phyloP scores from a whole-genome alignment of 257 asterid species.

The Phtheirospermum japonicum region DNA sequence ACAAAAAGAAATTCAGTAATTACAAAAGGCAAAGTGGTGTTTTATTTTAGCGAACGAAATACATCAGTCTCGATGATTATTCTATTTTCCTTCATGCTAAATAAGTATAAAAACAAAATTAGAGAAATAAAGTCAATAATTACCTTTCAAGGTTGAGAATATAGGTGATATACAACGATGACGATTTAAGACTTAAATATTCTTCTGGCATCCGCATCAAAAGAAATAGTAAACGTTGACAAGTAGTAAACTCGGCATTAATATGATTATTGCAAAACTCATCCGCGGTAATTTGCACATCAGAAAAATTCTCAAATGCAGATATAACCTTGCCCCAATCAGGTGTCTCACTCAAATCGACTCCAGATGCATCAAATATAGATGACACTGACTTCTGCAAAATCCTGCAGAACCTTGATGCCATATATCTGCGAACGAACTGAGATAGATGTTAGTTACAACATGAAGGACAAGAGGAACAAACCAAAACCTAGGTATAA shows the following conservation, averaged over 20 bases:
- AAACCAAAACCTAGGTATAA: conserved; percentile 6
- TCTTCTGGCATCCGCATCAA: conserved; percentile 79
- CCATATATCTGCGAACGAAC: conserved; percentile 80
- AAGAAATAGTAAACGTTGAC: conserved; percentile 54
- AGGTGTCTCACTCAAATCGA: conserved; percentile 52
- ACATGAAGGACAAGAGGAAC: conserved; percentile 20
- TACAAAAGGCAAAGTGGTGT: conserved; percentile 4
- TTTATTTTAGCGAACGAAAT: conserved; percentile 19
- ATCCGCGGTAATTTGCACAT: conserved; percentile 30
- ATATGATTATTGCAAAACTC: conserved; percentile 36
- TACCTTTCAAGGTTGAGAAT: conserved; percentile 93
- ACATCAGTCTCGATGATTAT: not conserved
- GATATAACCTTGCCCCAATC: conserved; percentile 54
- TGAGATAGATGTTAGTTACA: conserved; percentile 48
- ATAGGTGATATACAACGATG: conserved; percentile 48
- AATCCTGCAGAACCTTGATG: conserved; percentile 59
- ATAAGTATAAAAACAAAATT: conserved; percentile 22
- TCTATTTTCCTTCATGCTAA: conserved; percentile 18
- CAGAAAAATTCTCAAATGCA: conserved; percentile 38
- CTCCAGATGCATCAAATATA: conserved; percentile 46
- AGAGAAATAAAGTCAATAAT: conserved; percentile 18
- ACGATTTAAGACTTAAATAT: conserved; percentile 54
- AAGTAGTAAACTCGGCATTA: conserved; percentile 41
- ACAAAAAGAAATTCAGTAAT: conserved; percentile 11
- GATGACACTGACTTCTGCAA: conserved; percentile 58